Conservation (phyloP, 2,329 filamentous ascomycete genomes). For the Ophiostoma quercus region DNA sequence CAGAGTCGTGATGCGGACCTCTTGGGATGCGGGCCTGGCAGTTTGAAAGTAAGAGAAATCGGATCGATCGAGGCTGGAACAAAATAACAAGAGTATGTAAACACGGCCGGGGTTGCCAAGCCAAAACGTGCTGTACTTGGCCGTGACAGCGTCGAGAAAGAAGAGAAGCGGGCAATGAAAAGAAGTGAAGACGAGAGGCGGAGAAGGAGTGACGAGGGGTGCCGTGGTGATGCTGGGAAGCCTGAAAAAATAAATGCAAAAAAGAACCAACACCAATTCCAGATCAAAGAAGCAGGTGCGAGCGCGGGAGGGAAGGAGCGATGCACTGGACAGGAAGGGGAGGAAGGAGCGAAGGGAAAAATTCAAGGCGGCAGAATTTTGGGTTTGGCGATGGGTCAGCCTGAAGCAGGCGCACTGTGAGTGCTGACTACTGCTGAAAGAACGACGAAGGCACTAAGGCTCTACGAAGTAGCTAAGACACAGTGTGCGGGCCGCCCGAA, state of each 20-base stretch:
- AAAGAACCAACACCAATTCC: neutral
- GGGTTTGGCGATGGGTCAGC: constrained; percentile 16
- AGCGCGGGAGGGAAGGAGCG: neutral
- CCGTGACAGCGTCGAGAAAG: neutral
- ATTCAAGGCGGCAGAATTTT: constrained; percentile 18
- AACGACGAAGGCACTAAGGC: neutral
- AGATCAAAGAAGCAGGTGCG: neutral
- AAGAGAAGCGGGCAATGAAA: neutral
- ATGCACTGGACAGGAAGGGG: constrained; percentile 4
- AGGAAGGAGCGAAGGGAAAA: constrained; percentile 4
- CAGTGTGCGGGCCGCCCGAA: neutral
- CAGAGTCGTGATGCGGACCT: neutral
- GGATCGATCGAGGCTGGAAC: neutral
- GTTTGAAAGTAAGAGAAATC: neutral
- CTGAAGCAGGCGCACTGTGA: constrained; percentile 11
- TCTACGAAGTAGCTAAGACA: constrained; percentile 6
- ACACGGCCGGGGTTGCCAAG: constrained; percentile 8
- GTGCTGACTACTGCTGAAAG: neutral
- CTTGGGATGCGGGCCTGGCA: neutral
- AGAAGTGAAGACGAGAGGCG: neutral
- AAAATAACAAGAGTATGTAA: neutral
- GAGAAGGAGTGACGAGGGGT: constrained; percentile 1
- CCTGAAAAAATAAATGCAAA: neutral
- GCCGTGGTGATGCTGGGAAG: neutral
- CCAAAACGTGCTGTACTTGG: neutral